Evolutionary conservation across 2,329 filamentous ascomycete species (phyloP).

Genomic region (Verticillium nonalfalfae): DNA sequence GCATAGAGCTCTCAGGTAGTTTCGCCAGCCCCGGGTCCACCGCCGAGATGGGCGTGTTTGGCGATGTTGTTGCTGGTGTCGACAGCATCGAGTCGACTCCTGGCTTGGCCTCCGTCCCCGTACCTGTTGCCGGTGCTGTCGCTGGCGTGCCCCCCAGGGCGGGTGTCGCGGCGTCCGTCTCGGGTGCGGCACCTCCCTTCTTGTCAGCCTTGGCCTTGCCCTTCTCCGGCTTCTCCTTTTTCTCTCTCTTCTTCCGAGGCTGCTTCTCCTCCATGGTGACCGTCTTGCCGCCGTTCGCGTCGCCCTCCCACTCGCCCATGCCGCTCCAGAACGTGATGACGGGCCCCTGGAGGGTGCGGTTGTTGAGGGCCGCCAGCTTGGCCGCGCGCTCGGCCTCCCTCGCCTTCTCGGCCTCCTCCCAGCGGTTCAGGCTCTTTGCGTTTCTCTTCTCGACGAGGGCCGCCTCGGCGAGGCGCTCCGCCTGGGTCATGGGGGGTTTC

Average conservation of each 20-base stretch:
- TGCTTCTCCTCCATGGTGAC: slow-evolving; percentile 56
- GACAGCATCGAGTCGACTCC: background rate
- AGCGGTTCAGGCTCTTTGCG: slow-evolving; percentile 82
- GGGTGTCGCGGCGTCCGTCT: background rate
- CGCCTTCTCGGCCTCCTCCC: slow-evolving; percentile 89
- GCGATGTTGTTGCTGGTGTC: background rate
- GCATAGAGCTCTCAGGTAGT: slow-evolving; percentile 6
- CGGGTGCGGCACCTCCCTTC: background rate
- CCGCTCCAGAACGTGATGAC: slow-evolving; percentile 93
- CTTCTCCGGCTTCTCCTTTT: slow-evolving; percentile 34
- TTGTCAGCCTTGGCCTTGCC: slow-evolving; percentile 18
- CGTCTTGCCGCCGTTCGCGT: slow-evolving; percentile 62
- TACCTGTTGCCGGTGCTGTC: background rate
- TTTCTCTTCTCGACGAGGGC: slow-evolving; percentile 80
- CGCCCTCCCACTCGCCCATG: slow-evolving; percentile 60
- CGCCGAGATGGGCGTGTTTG: background rate
- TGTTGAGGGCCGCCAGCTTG: slow-evolving; percentile 81
- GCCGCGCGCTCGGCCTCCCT: slow-evolving; percentile 77
- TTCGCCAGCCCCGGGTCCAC: background rate
- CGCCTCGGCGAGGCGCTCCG: slow-evolving; percentile 75
- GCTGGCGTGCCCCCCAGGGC: background rate
- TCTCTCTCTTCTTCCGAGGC: slow-evolving; percentile 46
- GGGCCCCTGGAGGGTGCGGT: slow-evolving; percentile 78
- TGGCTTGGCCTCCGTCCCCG: background rate
- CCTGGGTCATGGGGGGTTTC: slow-evolving; percentile 80